Conservation (phyloP, 306 rosid genomes). For the Dryas drummondii region DNA sequence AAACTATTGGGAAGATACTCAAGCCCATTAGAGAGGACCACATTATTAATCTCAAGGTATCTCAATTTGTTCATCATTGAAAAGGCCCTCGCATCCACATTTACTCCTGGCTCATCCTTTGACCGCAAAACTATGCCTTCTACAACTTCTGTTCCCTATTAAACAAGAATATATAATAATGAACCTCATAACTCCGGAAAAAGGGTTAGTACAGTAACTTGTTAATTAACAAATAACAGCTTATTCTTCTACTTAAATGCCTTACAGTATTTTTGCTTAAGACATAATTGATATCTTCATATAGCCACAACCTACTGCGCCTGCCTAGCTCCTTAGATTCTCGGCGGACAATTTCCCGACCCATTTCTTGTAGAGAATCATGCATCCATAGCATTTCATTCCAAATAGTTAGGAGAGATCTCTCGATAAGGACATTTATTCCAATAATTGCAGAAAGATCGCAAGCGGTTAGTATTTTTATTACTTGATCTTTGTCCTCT, state of each 20-base stretch:
- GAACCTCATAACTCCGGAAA: background rate
- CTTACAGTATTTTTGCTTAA: conserved; percentile 11
- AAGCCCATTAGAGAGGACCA: background rate
- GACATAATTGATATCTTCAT: conserved; percentile 11
- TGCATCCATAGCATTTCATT: conserved; percentile 18
- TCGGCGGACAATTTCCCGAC: conserved; percentile 4
- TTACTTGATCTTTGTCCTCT: conserved; percentile 10
- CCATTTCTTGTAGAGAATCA: conserved; percentile 27
- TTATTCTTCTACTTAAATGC: background rate
- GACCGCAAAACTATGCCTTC: background rate
- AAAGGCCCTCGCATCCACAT: background rate
- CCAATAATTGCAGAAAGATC: conserved; percentile 17
- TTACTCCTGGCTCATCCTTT: background rate
- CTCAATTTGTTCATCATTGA: background rate
- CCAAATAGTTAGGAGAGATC: conserved; percentile 1
- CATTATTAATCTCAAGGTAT: background rate
- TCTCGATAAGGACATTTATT: conserved; percentile 14
- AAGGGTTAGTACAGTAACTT: background rate
- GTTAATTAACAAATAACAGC: background rate
- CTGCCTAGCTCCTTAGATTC: conserved; percentile 2
- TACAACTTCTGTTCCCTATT: background rate
- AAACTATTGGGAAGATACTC: conserved; percentile 9
- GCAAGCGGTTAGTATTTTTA: background rate
- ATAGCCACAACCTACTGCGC: conserved; percentile 19
- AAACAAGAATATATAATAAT: background rate